Evolutionary conservation across 2,329 filamentous ascomycete genomes (phyloP).

Genomic region (Alternaria burnsii): DNA sequence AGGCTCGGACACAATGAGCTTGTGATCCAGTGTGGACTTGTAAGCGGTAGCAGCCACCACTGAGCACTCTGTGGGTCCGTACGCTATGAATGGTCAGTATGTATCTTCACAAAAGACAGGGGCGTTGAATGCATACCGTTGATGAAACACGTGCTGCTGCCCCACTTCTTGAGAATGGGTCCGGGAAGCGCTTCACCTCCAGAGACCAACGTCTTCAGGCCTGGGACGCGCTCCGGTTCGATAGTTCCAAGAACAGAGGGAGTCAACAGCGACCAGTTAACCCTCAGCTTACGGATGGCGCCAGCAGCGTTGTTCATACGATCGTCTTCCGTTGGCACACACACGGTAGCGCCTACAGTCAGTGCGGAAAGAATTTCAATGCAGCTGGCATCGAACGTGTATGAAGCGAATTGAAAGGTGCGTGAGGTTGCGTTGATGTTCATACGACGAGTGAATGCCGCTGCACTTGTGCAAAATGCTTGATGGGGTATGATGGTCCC

Average conservation of each 20-base stretch:
- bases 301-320: constrained; percentile 62
- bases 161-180: constrained; percentile 56
- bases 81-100: constrained; percentile 25
- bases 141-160: constrained; percentile 53
- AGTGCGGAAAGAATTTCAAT: constrained; percentile 64
- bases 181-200: constrained; percentile 56
- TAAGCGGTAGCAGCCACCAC: constrained; percentile 36
- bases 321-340: constrained; percentile 64
- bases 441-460: constrained; percentile 38
- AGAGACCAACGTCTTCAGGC: constrained; percentile 54
- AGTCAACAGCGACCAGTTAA: constrained; percentile 42
- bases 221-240: constrained; percentile 50
- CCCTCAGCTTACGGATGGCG: constrained; percentile 45
- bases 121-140: constrained; percentile 51
- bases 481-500: constrained; percentile 71
- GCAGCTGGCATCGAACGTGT: constrained; percentile 65
- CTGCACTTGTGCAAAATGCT: constrained; percentile 61
- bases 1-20: constrained; percentile 37
- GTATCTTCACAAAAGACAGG: no score
- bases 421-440: constrained; percentile 64
- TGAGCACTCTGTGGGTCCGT: constrained; percentile 46
- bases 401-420: constrained; percentile 61
- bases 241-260: constrained; percentile 51
- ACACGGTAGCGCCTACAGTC: constrained; percentile 60
- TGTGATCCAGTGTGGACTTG: constrained; percentile 37